Evolutionary conservation across 768 basidiomycete genomes (phyloP).

Genomic region (Mycena venus): DNA sequence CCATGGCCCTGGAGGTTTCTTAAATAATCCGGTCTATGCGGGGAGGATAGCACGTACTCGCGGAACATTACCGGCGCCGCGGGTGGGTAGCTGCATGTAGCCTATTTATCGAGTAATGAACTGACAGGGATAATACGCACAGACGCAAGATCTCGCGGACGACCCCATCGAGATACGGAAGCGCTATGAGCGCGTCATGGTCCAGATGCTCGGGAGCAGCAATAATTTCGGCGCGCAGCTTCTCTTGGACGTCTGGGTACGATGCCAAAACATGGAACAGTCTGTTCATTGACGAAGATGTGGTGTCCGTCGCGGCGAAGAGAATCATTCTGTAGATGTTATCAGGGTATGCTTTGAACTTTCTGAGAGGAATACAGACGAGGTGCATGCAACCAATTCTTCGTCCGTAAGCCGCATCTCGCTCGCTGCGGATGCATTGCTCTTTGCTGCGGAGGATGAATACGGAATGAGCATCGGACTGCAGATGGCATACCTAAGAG

Average conservation of each 20-base stretch:
- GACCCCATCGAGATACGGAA: not conserved
- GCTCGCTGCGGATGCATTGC: not conserved
- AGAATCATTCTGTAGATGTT: not conserved
- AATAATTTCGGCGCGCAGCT: not conserved
- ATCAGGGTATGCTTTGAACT: not conserved
- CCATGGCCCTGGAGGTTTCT: not conserved
- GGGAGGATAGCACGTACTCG: not conserved
- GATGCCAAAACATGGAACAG: not conserved
- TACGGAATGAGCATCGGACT: not conserved
- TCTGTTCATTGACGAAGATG: not conserved
- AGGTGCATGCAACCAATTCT: too few relatives aligned
- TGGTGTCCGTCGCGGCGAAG: not conserved
- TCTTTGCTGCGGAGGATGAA: not conserved
- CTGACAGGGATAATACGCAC: not conserved
- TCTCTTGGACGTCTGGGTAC: not conserved
- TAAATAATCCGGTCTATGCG: not conserved
- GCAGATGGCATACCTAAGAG: not conserved
- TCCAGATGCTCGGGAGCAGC: not conserved
- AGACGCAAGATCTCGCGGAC: not conserved
- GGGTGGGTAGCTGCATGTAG: not conserved
- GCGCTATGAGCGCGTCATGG: not conserved
- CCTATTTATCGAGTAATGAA: not conserved
- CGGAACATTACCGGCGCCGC: not conserved
- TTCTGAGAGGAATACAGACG: too few relatives aligned
- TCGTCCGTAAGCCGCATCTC: too few relatives aligned